A percentile compares a stretch with the other conserved stretches of the same genome.
phyloP scores from a whole-genome alignment of 371 early-diverging fungal genomes.

The Mucor indicus region DNA sequence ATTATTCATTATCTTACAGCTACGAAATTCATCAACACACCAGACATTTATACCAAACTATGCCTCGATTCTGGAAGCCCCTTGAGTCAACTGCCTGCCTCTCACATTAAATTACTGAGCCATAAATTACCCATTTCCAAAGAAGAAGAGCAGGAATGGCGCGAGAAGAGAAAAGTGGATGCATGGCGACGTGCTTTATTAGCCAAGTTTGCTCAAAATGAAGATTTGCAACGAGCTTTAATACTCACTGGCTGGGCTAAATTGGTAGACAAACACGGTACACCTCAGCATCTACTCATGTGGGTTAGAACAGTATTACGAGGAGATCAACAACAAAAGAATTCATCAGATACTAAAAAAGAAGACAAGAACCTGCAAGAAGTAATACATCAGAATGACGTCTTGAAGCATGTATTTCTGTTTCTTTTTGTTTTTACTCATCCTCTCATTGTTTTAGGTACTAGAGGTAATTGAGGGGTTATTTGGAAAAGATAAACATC shows the following conservation, averaged over 20 bases:
- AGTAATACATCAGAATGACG: background rate
- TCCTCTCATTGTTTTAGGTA: slow-evolving; percentile 7
- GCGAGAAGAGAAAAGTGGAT: slow-evolving; percentile 12
- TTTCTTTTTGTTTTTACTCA: background rate
- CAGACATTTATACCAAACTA: slow-evolving; percentile 14
- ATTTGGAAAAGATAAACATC: slow-evolving; percentile 25
- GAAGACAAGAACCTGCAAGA: slow-evolving; percentile 14
- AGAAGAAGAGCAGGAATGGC: slow-evolving; percentile 15
- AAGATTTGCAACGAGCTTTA: slow-evolving; percentile 25
- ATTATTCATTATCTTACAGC: slow-evolving; percentile 28
- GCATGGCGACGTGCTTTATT: slow-evolving; percentile 19
- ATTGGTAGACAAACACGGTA: slow-evolving; percentile 13
- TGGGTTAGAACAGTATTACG: slow-evolving; percentile 26
- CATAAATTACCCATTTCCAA: slow-evolving; percentile 1
- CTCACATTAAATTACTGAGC: slow-evolving; percentile 5
- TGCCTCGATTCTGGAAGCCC: slow-evolving; percentile 19
- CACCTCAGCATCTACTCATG: slow-evolving; percentile 17
- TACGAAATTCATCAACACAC: slow-evolving; percentile 10
- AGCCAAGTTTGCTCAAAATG: slow-evolving; percentile 34
- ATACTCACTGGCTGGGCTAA: slow-evolving; percentile 31
- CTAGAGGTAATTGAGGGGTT: slow-evolving; percentile 20
- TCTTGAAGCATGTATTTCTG: background rate
- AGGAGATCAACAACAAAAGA: slow-evolving; percentile 14
- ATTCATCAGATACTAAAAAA: background rate
- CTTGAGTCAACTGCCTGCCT: slow-evolving; percentile 10